Percentiles rank a stretch among this genome's conserved stretches.
Conservation (phyloP, 1,284 basidiomycete species). For the Volvariella volvacea region DNA sequence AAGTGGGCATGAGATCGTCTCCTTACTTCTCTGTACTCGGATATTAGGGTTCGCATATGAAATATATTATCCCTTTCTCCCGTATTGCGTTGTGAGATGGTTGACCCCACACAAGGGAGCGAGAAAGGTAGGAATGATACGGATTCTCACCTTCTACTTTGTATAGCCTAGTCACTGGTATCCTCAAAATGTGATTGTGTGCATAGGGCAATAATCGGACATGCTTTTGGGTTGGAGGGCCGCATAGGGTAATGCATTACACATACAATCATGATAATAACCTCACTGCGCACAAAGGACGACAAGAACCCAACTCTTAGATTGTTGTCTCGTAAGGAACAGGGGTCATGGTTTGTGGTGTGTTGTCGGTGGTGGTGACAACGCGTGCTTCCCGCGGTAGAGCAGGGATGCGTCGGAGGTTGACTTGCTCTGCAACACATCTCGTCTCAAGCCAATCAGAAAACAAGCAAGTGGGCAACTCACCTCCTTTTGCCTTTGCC, state of each 20-base stretch:
- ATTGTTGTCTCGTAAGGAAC: conserved; percentile 87
- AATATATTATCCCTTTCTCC: no score
- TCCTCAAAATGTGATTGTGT: no score
- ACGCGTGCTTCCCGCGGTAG: conserved; percentile 79
- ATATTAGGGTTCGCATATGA: no score
- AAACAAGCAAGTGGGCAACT: conserved; percentile 28
- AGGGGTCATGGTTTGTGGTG: conserved; percentile 90
- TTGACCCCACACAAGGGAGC: no score
- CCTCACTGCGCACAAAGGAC: no score
- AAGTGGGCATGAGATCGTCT: conserved; percentile 41
- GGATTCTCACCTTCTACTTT: no score
- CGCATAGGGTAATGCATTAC: conserved; percentile 1
- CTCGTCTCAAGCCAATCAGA: conserved; percentile 5
- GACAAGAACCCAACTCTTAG: conserved; percentile 28
- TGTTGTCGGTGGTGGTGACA: conserved; percentile 74
- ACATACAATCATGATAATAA: conserved; percentile 21
- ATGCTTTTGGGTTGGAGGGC: conserved; percentile 14
- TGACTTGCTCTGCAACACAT: conserved; percentile 58
- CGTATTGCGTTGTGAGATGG: no score
- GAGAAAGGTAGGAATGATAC: no score
- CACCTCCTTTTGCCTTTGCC: conserved; percentile 87
- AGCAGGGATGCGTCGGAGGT: conserved; percentile 83
- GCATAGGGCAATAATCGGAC: conserved; percentile 16
- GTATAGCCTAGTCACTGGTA: no score
- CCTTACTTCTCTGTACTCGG: no score